Conservation (phyloP, 176 grass and related monocot genomes). For the Cocos nucifera region DNA sequence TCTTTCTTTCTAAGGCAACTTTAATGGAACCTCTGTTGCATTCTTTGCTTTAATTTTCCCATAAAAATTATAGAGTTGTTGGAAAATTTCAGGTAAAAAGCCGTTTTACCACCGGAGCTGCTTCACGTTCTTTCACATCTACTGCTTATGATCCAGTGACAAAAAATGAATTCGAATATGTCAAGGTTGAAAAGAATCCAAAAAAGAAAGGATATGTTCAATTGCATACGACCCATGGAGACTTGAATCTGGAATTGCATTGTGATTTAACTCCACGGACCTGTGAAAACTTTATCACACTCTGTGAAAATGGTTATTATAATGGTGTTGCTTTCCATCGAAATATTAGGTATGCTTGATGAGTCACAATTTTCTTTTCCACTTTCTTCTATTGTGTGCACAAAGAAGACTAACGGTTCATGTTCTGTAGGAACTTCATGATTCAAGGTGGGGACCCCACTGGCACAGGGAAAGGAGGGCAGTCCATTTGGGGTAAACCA, state of each 20-base stretch:
- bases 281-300: constrained; percentile 95
- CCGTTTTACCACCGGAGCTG: constrained; percentile 75
- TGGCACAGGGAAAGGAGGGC: constrained; percentile 68
- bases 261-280: constrained; percentile 86
- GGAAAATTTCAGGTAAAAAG: constrained; percentile 80
- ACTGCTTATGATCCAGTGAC: constrained; percentile 93
- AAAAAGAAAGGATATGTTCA: constrained; percentile 99
- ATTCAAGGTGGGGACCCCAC: constrained; percentile 99
- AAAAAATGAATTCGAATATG: constrained; percentile 78
- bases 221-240: constrained; percentile 87
- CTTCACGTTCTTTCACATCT: constrained; percentile 92
- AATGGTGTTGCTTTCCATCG: constrained; percentile 87
- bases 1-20: background rate
- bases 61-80: too few relatives aligned
- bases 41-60: too few relatives aligned
- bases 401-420: constrained; percentile 11
- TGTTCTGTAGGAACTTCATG: constrained; percentile 80
- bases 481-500: constrained; percentile 93
- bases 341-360: constrained; percentile 55
- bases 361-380: background rate
- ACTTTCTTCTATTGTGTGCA: background rate
- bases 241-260: constrained; percentile 93
- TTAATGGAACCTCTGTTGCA: too few relatives aligned
- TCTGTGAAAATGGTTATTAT: constrained; percentile 97
- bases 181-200: constrained; percentile 89